Percentiles rank a stretch among this genome's conserved stretches.
Evolutionary conservation across 148 eudicot genomes (phyloP).

Genomic region (Chenopodium album): DNA sequence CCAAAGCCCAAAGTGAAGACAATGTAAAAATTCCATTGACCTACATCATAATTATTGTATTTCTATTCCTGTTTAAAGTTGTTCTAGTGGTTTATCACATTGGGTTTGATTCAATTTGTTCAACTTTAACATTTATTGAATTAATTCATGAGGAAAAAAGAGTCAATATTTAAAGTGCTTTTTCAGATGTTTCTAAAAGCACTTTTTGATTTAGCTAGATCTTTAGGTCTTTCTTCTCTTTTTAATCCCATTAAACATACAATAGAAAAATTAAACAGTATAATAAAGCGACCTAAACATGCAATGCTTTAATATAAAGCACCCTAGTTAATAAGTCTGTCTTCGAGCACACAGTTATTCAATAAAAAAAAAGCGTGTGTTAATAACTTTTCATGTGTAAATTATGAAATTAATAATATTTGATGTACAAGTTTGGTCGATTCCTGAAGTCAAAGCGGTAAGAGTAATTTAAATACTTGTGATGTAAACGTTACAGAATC

Average conservation of each 20-base stretch:
- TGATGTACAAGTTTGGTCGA: no score
- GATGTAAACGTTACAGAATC: no score
- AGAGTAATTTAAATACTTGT: no score
- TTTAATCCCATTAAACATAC: neutral
- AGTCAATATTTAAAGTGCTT: neutral
- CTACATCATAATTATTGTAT: neutral
- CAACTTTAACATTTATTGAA: no score
- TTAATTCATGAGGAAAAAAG: neutral
- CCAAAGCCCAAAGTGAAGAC: neutral
- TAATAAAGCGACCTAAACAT: neutral
- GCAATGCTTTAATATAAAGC: neutral
- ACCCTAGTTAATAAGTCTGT: neutral
- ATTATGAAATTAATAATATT: no score
- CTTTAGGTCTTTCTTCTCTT: neutral
- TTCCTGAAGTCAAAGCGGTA: no score
- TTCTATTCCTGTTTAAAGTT: neutral
- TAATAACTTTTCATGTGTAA: neutral
- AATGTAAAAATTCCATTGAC: neutral
- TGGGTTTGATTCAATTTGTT: neutral
- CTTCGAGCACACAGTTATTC: neutral
- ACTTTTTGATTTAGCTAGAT: neutral
- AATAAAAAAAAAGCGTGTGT: no score
- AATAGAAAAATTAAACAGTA: neutral
- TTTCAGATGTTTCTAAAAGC: slow-evolving; percentile 2
- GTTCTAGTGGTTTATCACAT: neutral